A percentile compares a stretch with the other conserved stretches of the same genome.
These are phyloP conservation scores for Quercus mongolica DNA, from an alignment of 306 rosid species.

Conservation along the genomic window DNA sequence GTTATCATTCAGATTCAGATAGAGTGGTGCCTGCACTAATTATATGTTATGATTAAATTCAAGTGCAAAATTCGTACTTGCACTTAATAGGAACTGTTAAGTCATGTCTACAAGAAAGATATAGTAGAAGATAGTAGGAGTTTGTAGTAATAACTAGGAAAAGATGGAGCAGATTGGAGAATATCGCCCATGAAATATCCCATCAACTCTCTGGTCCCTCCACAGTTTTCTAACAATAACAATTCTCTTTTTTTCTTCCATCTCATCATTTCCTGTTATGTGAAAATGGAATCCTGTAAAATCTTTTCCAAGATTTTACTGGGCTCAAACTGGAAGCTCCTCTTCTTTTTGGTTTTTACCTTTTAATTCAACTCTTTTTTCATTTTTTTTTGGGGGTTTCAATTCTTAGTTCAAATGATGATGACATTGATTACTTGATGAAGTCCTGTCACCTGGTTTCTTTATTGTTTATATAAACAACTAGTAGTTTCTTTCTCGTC, in stretches of 20 bases:
- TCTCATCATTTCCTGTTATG: slow-evolving; percentile 22
- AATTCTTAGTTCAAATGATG: background rate
- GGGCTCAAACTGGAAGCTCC: background rate
- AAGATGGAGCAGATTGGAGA: background rate
- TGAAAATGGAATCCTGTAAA: slow-evolving; percentile 3
- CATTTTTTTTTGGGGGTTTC: no score
- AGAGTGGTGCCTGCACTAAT: background rate
- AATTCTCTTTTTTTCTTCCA: slow-evolving; percentile 5
- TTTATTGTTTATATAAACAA: background rate
- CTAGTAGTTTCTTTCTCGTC: background rate
- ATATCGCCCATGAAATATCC: background rate
- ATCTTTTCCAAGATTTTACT: slow-evolving; percentile 5
- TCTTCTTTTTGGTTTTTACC: no score
- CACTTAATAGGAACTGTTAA: background rate
- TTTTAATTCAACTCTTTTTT: no score
- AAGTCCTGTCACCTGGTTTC: background rate
- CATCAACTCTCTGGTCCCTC: background rate
- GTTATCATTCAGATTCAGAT: slow-evolving; percentile 6
- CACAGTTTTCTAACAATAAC: background rate
- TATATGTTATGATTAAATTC: background rate
- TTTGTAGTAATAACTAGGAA: slow-evolving; percentile 3
- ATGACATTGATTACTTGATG: background rate
- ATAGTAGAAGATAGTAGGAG: slow-evolving; percentile 2
- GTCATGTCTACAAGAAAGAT: slow-evolving; percentile 23
- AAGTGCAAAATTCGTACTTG: slow-evolving; percentile 10